Base-by-base conservation (phyloP, 441 rosid genomes). In the Erodium moschatum region DNA sequence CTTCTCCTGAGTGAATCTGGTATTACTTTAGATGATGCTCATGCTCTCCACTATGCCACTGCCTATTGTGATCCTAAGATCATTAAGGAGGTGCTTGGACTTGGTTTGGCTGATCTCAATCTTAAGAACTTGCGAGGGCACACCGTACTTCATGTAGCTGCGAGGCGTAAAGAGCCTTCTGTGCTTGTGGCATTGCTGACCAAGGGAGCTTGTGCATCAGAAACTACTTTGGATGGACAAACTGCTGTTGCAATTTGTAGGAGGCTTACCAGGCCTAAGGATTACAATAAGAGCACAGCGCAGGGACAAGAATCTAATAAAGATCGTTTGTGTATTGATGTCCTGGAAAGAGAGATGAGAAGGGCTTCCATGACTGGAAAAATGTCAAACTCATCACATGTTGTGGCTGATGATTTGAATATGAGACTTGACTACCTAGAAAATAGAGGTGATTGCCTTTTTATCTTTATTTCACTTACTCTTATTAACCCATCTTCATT, bases 31-130 rank as follows among this genome's bases (percentile, higher is more conserved):
- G 80, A 79, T 56, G 69, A 72, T 29, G 78, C 80, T 11, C 70
- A 67, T 29, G 80, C 80, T 48, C 80, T 79, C 35, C 82, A 79
- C 72, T 79, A 79, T 48, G 80, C 78, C 44, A 76, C 70, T 1
- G 82, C 82, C 67, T 76, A 79, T 67, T 76, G 78, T 67, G 80
- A 72, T 31, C 76, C 80, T 11, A 79, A 79, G 72, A 71, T 76
- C 15, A 38, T 79, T 16, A 70, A 72, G 5, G 80, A 72, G 71
- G 63, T 79, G 31, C 80, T 79, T 3, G 27, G 67, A 50, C 67
- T 76, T 27, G 66, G 68, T 21, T 29, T 42, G 66, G 76, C 74
- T 50, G 12, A 76, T 46, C 56, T 76, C 50, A 72, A 76, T 66
- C 74, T 65, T 42, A 70, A 10, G 33, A 70, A 74, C 74, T 67